These are phyloP conservation scores for Yamadazyma diospyri DNA, from an alignment of 1,139 yeast genomes.

Conservation along the genomic window DNA sequence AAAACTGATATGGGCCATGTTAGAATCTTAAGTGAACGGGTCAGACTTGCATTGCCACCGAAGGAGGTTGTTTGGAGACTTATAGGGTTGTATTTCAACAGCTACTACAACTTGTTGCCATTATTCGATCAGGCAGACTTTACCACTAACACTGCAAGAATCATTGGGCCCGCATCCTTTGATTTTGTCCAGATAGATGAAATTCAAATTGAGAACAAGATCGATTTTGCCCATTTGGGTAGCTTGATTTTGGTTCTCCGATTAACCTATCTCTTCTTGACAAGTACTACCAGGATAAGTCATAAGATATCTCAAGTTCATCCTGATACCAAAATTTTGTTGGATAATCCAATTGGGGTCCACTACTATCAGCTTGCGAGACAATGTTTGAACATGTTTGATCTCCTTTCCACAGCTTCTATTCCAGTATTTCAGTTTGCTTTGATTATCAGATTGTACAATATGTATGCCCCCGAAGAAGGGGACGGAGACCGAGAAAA, in stretches of 20 bases:
- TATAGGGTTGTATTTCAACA: constrained; percentile 41
- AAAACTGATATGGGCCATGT: neutral
- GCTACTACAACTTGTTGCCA: constrained; percentile 46
- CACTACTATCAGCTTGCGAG: constrained; percentile 35
- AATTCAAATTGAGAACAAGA: constrained; percentile 23
- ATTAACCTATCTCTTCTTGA: constrained; percentile 19
- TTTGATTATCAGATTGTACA: constrained; percentile 35
- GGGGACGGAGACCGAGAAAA: constrained; percentile 50
- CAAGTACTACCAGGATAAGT: neutral
- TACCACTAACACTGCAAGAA: constrained; percentile 15
- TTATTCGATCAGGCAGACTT: constrained; percentile 40
- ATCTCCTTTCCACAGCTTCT: constrained; percentile 34
- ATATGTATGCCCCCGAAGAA: constrained; percentile 46
- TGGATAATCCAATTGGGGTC: constrained; percentile 19
- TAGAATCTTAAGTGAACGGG: constrained; percentile 23
- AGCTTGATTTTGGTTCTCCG: constrained; percentile 25
- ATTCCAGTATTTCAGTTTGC: constrained; percentile 50
- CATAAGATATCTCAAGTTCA: constrained; percentile 20
- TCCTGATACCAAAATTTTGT: constrained; percentile 6
- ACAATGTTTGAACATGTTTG: constrained; percentile 36
- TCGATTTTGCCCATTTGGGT: constrained; percentile 35
- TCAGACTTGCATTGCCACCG: constrained; percentile 33
- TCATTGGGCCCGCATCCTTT: constrained; percentile 23
- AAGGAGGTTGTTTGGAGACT: constrained; percentile 44
- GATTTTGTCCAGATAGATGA: constrained; percentile 11